Evolutionary conservation across 2,329 filamentous ascomycete genomes (phyloP), one percentile per base, ranked within the genome.

Genomic region (Metarhizium guizhouense): DNA sequence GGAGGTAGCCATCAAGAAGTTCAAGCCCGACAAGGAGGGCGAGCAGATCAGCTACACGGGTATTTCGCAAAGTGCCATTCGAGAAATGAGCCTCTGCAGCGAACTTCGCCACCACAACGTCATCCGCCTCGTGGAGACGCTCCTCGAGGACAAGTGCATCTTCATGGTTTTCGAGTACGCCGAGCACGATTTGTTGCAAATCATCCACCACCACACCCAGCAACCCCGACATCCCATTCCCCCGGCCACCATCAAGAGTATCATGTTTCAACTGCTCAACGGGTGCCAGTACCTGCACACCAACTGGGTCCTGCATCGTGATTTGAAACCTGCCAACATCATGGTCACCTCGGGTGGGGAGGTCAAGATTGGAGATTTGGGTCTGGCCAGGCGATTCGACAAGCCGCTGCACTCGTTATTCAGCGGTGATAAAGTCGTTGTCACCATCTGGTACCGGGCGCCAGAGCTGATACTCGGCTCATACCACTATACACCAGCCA

Each of bases 151-250:
- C 71, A 97, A 97, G 75, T 96, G 92, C 74, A 97, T 99, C 69
- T 99, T 92, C 73, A 99, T 99, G 88, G 92, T 99, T 2, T 97
- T 99, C 64, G 94, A 97, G 71, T 99, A 96, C 70, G 94, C 94
- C 62, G 94, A 99, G 72, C 94, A 99, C 70, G 94, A 99, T 71
- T 76, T 99, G 42, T 78, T 99, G 4, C 94, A 99, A 70, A 97
- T 99, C 68, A 96, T 99, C 63, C 94, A 99, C 69, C 92, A 97
- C 68, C 94, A 99, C 72, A 95, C 89, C 1, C 87, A 96, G 69
- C 87, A 92, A 56, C 86, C 90, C 32, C 82, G 92, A 30, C 89
- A 94, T 62, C 87, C 90, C 6, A 96, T 99, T 57, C 91, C 93
- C 1, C 87, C 93, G 0, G 78, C 84, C 29, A 95, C 90, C 57